phyloP scores from a whole-genome alignment of 106 monocot species.

The Triglochin maritima region DNA sequence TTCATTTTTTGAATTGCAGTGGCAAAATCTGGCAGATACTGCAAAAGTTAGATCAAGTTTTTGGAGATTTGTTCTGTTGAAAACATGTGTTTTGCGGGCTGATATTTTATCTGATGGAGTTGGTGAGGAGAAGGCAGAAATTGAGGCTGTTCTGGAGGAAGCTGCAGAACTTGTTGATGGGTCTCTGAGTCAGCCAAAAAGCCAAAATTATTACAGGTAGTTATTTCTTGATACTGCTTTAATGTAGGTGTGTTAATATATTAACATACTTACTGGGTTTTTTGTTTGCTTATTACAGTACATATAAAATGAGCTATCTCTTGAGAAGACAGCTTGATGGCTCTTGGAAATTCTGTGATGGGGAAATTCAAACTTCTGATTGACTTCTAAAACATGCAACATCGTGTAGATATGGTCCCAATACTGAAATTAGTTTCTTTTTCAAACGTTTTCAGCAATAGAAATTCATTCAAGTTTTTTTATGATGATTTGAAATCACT shows the following conservation, averaged over 20 bases:
- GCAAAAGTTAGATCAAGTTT: slow-evolving; percentile 67
- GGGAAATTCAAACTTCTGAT: slow-evolving; percentile 25
- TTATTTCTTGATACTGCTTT: background rate
- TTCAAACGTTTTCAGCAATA: no score
- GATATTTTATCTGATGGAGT: slow-evolving; percentile 49
- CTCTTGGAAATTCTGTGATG: slow-evolving; percentile 70
- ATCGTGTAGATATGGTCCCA: slow-evolving; percentile 2
- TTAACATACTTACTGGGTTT: background rate
- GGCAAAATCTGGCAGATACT: slow-evolving; percentile 59
- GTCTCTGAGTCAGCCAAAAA: slow-evolving; percentile 31
- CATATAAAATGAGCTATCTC: slow-evolving; percentile 63
- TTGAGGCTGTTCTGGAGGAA: slow-evolving; percentile 83
- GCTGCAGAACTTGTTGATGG: slow-evolving; percentile 87
- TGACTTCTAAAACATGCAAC: slow-evolving; percentile 14
- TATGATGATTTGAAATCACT: no score
- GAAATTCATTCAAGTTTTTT: no score
- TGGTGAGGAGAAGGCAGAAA: slow-evolving; percentile 58
- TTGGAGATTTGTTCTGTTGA: slow-evolving; percentile 87
- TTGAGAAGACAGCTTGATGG: slow-evolving; percentile 65
- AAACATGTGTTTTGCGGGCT: slow-evolving; percentile 48
- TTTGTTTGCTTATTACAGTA: slow-evolving; percentile 30
- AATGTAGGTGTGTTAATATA: background rate
- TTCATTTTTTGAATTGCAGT: slow-evolving; percentile 24
- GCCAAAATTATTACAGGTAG: slow-evolving; percentile 82
- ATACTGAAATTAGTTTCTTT: background rate